Base-by-base conservation (phyloP, 306 rosid genomes). In the Glycine tomentella region DNA sequence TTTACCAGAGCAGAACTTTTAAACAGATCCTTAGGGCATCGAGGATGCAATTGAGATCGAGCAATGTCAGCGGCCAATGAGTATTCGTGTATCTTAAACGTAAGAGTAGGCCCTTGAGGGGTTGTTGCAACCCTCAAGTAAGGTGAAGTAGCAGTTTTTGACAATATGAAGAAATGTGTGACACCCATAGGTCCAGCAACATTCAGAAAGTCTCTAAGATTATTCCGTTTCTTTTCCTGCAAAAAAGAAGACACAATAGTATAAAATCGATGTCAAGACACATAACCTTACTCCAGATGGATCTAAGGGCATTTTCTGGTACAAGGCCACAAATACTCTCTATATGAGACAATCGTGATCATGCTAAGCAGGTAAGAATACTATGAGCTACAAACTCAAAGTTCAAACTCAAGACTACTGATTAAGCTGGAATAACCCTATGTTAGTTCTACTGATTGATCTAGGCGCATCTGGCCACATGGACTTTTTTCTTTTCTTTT, bases 171-270 rank as follows among this genome's bases (percentile, higher is more conserved):
- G 84, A 96, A 96, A 84, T 96, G 99, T 0, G 99, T 90, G 56
- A 93, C 98, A 62, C 99, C 98, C 94, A 92, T 89, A 15, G 99
- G 98, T 65, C 98, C 99, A 74, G 99, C 94, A 84, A 93, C 92
- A 59, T 96, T 96, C 84, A 96, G 74, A 86, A 92, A 96, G 79
- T 96, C 99, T 69, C 58, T 92, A 44, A 96, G 84, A 88, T 78
- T 96, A 80, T 96, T 93, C 71, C 98, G 80, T 77, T 81, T 93
- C 89, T 96, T 96, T 90, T 93, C 99, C 99, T 96, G 93, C 78
- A 87, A 80, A 45, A 45, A 45, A 2, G 7, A 38, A 38, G 7
- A 5, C 38, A 34, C 3, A 34, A 34, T 3, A 34, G 38, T 34
- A 34, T 34, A 4, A 3, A 38, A 5, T 38, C 44, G 5, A 38